phyloP scores from a whole-genome alignment of 2,329 filamentous ascomycete species.

The Stromatinia cepivora region DNA sequence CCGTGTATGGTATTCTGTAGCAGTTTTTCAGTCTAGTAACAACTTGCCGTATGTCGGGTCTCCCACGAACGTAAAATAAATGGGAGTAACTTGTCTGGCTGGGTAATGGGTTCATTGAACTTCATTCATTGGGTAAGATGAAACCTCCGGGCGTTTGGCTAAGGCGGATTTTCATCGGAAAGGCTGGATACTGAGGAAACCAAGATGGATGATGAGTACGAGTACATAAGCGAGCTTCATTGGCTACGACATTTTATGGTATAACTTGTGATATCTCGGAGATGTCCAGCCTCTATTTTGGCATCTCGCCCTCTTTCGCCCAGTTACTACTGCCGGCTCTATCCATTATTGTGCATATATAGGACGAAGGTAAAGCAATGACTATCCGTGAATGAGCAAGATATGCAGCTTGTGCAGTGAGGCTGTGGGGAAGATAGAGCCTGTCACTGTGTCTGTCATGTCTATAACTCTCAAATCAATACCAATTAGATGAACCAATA shows the following conservation, averaged over 20 bases:
- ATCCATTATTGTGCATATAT: slow-evolving; percentile 13
- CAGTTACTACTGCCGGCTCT: slow-evolving; percentile 6
- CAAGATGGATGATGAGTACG: background rate
- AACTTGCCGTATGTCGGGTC: slow-evolving; percentile 9
- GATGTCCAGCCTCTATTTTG: slow-evolving; percentile 14
- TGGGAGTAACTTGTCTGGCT: background rate
- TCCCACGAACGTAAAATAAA: background rate
- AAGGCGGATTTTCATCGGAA: slow-evolving; percentile 17
- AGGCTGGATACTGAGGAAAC: background rate
- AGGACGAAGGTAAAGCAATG: background rate
- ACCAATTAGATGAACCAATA: slow-evolving; percentile 5
- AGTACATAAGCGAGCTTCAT: slow-evolving; percentile 6
- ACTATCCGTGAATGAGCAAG: slow-evolving; percentile 13
- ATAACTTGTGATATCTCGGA: background rate
- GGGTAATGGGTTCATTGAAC: background rate
- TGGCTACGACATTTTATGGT: slow-evolving; percentile 4
- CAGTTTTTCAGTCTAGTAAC: background rate
- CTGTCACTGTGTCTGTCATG: background rate
- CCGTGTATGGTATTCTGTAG: slow-evolving; percentile 1
- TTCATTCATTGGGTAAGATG: slow-evolving; percentile 12
- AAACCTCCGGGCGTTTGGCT: slow-evolving; percentile 13
- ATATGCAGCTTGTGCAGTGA: slow-evolving; percentile 36
- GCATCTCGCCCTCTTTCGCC: slow-evolving; percentile 17
- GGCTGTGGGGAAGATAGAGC: slow-evolving; percentile 31
- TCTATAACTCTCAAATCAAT: background rate